Evolutionary conservation across 2,329 filamentous ascomycete genomes (phyloP), one percentile per base, ranked within the genome.

Genomic region (Xylaria sp.): DNA sequence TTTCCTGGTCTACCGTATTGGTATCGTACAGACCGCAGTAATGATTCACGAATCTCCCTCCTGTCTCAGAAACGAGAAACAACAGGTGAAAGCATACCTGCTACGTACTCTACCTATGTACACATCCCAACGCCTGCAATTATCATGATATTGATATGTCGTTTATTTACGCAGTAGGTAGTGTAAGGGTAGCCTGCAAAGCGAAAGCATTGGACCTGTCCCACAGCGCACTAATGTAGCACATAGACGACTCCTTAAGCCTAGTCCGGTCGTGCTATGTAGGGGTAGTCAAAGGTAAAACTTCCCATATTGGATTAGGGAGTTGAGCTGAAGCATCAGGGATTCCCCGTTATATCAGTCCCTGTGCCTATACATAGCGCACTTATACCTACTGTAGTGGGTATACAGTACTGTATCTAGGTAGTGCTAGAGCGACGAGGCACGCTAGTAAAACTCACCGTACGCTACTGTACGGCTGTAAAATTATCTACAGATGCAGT

Each of bases 251-350:
- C 46, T 55, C 52, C 52, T 23, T n/a, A 12, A 10, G n/a, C n/a
- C 18, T 48, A 48, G 46, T 48, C 52, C 20, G 20, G 33, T 58
- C 23, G 23, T 59, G 36, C 18, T 15, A 7, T 12, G 31, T 49
- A 31, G 39, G 33, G 48, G 60, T 18, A 56, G 41, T 52, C 48
- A 49, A 9, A 59, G 49, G 64, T 57, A 55, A 68, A 56, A 68
- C 46, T 65, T 59, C 68, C 65, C 39, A n/a, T 64, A 56, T 46
- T 33, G 68, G 62, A 63, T 41, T 68, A 66, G 57, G 39, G 51
- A 49, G 28, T 46, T 23, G 59, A 62, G 65, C 65, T 70, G 68
- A 64, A 56, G 68, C 68, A 48, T 46, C 46, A 64, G 43, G 68
- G 61, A 67, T 68, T 61, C 61, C 56, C 61, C 62, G 52, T 70